phyloP scores from a whole-genome alignment of 78 protist species.

The Dictyostelium purpureum region DNA sequence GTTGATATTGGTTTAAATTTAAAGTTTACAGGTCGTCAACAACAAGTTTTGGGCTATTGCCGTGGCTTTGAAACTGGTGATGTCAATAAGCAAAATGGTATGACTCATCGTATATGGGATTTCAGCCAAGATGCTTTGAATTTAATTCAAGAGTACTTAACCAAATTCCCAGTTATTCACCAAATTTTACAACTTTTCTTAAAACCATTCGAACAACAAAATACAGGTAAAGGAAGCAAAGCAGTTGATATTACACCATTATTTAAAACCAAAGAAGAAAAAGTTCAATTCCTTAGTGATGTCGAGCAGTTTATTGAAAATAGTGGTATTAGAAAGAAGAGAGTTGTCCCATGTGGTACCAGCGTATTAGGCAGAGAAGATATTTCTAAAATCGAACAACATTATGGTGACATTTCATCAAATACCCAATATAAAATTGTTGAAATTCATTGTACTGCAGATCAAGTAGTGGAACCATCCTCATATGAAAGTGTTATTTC shows the following conservation, averaged over 20 bases:
- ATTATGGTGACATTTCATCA: not conserved
- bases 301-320: conserved; percentile 19
- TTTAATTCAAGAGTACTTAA: conserved; percentile 13
- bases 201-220: not conserved
- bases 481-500: conserved; percentile 53
- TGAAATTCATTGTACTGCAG: not conserved
- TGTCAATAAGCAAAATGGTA: not conserved
- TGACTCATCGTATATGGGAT: conserved; percentile 29
- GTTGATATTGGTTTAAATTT: conserved; percentile 71
- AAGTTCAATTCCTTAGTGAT: not conserved
- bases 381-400: conserved; percentile 12
- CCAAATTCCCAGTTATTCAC: conserved; percentile 29
- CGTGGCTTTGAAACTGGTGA: conserved; percentile 24
- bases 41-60: conserved; percentile 62
- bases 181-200: not conserved
- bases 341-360: conserved; percentile 67
- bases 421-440: not conserved
- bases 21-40: conserved; percentile 61
- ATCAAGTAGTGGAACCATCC: conserved; percentile 24
- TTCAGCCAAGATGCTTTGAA: conserved; percentile 26
- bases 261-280: not conserved
- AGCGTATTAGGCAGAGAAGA: not conserved
- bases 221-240: not conserved
- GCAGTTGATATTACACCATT: conserved; percentile 35
- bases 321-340: conserved; percentile 16